Conservation (phyloP, 805 yeast species). For the Saccharomycopsis synnaedendra region DNA sequence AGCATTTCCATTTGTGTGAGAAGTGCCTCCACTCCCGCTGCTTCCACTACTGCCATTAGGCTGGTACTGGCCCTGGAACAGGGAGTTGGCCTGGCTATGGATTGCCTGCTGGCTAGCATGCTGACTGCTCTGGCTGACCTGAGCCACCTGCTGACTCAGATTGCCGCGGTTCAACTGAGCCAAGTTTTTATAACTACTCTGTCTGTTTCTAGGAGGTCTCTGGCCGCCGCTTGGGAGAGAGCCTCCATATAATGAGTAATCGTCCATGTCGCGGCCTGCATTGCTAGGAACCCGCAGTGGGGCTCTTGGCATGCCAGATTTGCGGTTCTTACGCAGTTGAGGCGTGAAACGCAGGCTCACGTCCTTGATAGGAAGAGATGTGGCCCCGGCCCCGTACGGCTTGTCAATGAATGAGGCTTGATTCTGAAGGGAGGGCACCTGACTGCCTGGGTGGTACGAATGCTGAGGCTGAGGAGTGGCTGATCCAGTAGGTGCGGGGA, state of each 20-base stretch:
- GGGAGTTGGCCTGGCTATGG: slow-evolving; percentile 5
- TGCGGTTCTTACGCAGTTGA: slow-evolving; percentile 35
- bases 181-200: not conserved
- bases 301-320: slow-evolving; percentile 21
- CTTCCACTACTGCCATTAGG: slow-evolving; percentile 6
- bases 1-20: not conserved
- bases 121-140: no score
- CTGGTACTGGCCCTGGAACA: slow-evolving; percentile 13
- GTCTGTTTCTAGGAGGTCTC: not conserved
- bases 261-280: slow-evolving; percentile 8
- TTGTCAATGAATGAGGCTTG: slow-evolving; percentile 18
- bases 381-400: slow-evolving; percentile 14
- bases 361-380: slow-evolving; percentile 22
- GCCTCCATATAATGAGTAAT: slow-evolving; percentile 15
- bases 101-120: no score
- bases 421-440: slow-evolving; percentile 17
- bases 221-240: not conserved
- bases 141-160: slow-evolving; percentile 3
- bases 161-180: not conserved
- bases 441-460: not conserved
- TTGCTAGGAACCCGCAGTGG: not conserved
- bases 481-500: not conserved
- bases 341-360: slow-evolving; percentile 19
- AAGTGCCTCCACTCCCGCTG: slow-evolving; percentile 7
- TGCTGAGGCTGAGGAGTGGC: not conserved